Evolutionary conservation across 2,329 filamentous ascomycete genomes (phyloP), one percentile per base, ranked within the genome.

Genomic region (Purpureocillium takamizusanense): DNA sequence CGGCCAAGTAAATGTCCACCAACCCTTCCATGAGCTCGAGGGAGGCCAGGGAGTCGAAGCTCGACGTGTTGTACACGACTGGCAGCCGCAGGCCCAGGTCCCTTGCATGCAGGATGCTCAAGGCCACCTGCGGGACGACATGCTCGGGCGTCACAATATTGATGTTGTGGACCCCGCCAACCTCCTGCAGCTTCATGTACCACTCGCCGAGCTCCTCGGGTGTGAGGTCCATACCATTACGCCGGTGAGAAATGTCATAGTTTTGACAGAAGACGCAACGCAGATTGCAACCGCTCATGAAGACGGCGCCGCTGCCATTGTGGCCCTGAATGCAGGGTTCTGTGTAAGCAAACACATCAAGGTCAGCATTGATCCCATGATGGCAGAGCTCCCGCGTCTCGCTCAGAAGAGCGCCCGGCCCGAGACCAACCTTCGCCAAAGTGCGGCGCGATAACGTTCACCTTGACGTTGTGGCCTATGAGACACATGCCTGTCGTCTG

Each of bases 121-220:
- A 65, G 1, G 76, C 84, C 9, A 92, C 83, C 55, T 92, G 86
- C 0, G 86, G 85, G 4, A 88, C 86, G 14, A 94, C 83, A 56
- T 94, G 87, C 55, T 94, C 86, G 0, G 86, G 86, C 0, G 86
- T 94, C 41, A 94, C 75, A 16, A 90, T 75, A 57, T 94, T 92
- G 68, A 94, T 89, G 56, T 92, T 92, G 64, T 94, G 86, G n/a
- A 86, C 83, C 8, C 71, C 65, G n/a, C 85, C 86, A 3, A 86
- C 72, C 21, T 85, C 70, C 55, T 92, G 86, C 32, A 94, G 65
- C 62, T 92, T 92, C 41, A 92, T 51, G 59, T 83, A 89, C 86
- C 86, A 92, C 38, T 83, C 79, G 5, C 74, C 86, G 4, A 94
- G 71, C 54, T 88, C 75, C 56, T 89, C 83, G 0, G 85, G 83